phyloP scores from a whole-genome alignment of 352 stramenopile genomes.

The Phytopythium ostracodes region DNA sequence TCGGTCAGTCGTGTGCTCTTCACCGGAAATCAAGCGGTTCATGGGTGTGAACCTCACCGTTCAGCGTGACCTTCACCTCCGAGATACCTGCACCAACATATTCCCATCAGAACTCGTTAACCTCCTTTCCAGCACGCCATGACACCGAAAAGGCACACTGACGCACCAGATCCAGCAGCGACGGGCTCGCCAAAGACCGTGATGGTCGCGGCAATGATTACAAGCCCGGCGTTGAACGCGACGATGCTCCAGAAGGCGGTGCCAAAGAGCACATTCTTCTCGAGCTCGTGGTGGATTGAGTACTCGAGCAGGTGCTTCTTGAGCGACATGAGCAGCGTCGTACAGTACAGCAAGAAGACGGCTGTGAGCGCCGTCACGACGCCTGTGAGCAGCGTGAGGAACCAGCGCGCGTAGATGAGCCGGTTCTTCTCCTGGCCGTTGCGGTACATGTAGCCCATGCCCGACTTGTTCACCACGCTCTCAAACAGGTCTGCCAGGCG shows the following conservation, averaged over 20 bases:
- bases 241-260: conserved; percentile 69
- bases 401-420: conserved; percentile 77
- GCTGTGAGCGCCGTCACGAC: conserved; percentile 71
- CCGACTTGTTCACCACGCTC: conserved; percentile 85
- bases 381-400: conserved; percentile 71
- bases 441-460: conserved; percentile 77
- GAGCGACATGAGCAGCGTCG: conserved; percentile 54
- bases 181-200: conserved; percentile 75
- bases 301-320: conserved; percentile 69
- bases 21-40: background rate
- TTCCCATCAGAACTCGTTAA: background rate
- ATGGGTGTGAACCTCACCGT: conserved; percentile 34
- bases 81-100: conserved; percentile 65
- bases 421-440: conserved; percentile 79
- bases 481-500: conserved; percentile 69
- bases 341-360: conserved; percentile 81
- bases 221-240: conserved; percentile 67
- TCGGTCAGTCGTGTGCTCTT: background rate
- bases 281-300: conserved; percentile 54
- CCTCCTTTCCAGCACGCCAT: background rate
- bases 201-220: conserved; percentile 65
- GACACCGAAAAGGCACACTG: background rate
- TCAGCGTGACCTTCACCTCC: conserved; percentile 92
- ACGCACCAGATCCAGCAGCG: conserved; percentile 64
- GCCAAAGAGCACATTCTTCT: conserved; percentile 62